phyloP scores from a whole-genome alignment of 1,139 yeast species.

The Kluyveromyces sp. region DNA sequence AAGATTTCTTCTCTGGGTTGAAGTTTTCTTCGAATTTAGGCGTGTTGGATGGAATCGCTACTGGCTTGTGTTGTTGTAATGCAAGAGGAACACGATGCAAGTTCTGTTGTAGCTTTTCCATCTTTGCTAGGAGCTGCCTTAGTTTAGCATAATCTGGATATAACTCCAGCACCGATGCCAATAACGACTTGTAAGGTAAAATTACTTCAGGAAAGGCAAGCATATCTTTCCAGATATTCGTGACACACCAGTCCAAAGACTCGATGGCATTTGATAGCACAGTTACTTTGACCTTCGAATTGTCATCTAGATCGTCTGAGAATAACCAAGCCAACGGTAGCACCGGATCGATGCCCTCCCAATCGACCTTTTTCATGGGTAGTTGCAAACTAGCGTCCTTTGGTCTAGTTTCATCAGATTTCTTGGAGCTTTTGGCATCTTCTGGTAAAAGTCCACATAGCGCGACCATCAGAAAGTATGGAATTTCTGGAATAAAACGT shows the following conservation, averaged over 20 bases:
- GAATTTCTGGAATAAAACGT: conserved; percentile 75
- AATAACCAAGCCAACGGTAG: conserved; percentile 21
- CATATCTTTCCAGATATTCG: conserved; percentile 56
- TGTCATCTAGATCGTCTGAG: conserved; percentile 18
- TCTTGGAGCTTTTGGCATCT: conserved; percentile 10
- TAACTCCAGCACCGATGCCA: conserved; percentile 14
- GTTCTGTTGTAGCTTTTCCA: conserved; percentile 47
- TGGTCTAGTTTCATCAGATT: conserved; percentile 15
- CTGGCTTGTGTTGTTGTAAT: conserved; percentile 81
- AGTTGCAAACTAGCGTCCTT: conserved; percentile 25
- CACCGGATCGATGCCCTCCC: conserved; percentile 12
- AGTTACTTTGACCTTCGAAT: conserved; percentile 29
- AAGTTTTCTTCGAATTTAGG: conserved; percentile 95
- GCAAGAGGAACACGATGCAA: conserved; percentile 62
- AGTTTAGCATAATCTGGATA: conserved; percentile 26
- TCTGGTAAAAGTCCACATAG: conserved; percentile 41
- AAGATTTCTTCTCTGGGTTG: conserved; percentile 90
- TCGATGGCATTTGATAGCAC: conserved; percentile 29
- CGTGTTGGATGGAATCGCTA: conserved; percentile 76
- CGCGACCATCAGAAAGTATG: conserved; percentile 50
- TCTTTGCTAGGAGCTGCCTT: conserved; percentile 34
- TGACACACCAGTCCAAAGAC: conserved; percentile 28
- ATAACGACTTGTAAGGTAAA: conserved; percentile 24
- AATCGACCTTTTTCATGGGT: conserved; percentile 11
- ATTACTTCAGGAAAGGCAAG: conserved; percentile 52